Evolutionary conservation across 768 basidiomycete genomes (phyloP).

Genomic region (Boletus sp.): DNA sequence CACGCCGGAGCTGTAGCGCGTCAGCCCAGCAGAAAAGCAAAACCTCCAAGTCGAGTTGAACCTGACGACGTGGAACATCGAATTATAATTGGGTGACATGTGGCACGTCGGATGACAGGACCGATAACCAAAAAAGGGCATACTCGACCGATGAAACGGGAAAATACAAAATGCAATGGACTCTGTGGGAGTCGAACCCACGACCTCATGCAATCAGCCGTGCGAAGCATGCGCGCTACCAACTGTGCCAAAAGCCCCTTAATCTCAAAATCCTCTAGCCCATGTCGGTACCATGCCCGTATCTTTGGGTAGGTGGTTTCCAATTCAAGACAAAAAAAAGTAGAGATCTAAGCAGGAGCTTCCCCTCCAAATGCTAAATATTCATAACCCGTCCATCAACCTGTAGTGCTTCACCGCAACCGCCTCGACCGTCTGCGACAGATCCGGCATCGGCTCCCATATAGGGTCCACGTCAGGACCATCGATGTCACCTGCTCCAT

Average conservation of each 20-base stretch:
- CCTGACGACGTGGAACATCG: too few species aligned
- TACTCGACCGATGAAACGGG: too few species aligned
- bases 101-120: too few species aligned
- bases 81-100: too few species aligned
- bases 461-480: slow-evolving; percentile 98
- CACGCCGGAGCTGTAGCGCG: too few species aligned
- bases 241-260: slow-evolving; percentile 53
- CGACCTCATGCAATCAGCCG: slow-evolving; percentile 47
- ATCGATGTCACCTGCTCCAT: slow-evolving; percentile 96
- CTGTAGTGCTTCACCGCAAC: slow-evolving; percentile 74
- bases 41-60: too few species aligned
- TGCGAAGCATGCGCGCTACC: slow-evolving; percentile 64
- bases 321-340: background rate
- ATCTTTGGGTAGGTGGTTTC: background rate
- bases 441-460: slow-evolving; percentile 84
- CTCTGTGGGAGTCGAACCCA: slow-evolving; percentile 52
- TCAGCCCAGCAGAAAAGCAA: too few species aligned
- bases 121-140: too few species aligned
- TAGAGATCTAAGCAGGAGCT: slow-evolving; percentile 13
- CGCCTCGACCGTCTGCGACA: slow-evolving; percentile 51
- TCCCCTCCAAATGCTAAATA: background rate
- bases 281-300: background rate
- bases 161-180: slow-evolving; percentile 14
- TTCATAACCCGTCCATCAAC: slow-evolving; percentile 24
- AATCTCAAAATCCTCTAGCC: rapidly evolving